Evolutionary conservation across 1,284 basidiomycete species (phyloP), one percentile per base, ranked within the genome.

Genomic region (Cryptococcus jaspeensis): DNA sequence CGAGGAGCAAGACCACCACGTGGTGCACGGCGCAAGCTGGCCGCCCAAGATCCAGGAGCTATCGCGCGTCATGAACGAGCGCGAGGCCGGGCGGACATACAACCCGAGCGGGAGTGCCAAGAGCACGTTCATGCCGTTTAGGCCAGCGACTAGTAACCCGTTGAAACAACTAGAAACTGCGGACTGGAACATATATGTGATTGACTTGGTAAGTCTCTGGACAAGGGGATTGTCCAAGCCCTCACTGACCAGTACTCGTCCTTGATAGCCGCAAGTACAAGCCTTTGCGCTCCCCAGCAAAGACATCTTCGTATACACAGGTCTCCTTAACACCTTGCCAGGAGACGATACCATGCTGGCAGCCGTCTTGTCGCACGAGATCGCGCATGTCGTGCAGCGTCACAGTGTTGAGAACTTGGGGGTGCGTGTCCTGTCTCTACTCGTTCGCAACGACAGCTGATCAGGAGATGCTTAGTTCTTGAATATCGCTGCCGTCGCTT

Each of bases 401-500:
- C 81, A 83, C 63, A 75, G 78, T 11, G 81, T 82, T 12, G 81
- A 83, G 65, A 81, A 81, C 60, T 59, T 78, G 8, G 78, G 78
- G 1, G 78, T 79, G 52, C 64, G 78, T 66, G 23, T 23, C 16
- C 15, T 15, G 28, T 23, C 28, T 39, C 9, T 18, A n/a, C 5
- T 2, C 42, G 20, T 25, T 44, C n/a, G n/a, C 6, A 2, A 16
- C 28, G 28, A 25, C 7, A 36, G 9, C n/a, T n/a, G 5, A 50
- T 6, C n/a, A 3, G 16, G 40, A 54, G 37, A 32, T 20, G 6
- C 18, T 43, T 62, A 79, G 79, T 81, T 81, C 69, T 62, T 80
- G 42, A 80, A 81, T 45, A 70, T 81, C 12, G 79, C 78, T 3
- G 77, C 80, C 0, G 80, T 82, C 0, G 71, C 75, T 0, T 82